Percentiles rank a stretch among this genome's conserved stretches.
Evolutionary conservation across 352 stramenopile species (phyloP).

Genomic region (Phytopythium litorale): DNA sequence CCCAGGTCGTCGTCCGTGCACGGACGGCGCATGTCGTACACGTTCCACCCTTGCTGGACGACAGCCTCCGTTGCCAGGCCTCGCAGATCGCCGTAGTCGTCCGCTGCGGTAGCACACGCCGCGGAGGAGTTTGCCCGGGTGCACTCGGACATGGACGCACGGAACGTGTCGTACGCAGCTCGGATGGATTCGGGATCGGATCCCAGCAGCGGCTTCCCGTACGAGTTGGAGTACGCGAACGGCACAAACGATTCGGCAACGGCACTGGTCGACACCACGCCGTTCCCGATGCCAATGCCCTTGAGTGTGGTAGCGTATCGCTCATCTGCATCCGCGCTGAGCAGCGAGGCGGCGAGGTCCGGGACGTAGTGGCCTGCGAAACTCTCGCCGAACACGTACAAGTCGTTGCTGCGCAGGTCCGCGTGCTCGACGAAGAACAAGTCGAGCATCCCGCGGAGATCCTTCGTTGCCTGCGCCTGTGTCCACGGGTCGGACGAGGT

Average conservation of each 20-base stretch:
- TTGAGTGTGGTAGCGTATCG: conserved; percentile 44
- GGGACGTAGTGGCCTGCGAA: conserved; percentile 96
- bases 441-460: conserved; percentile 52
- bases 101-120: conserved; percentile 21
- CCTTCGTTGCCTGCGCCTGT: conserved; percentile 30
- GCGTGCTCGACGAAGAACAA: conserved; percentile 47
- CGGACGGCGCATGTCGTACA: conserved; percentile 61
- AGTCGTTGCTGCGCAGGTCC: conserved; percentile 37
- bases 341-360: conserved; percentile 74
- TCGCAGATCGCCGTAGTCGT: conserved; percentile 14
- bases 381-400: conserved; percentile 95
- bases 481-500: conserved; percentile 31
- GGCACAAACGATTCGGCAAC: conserved; percentile 44
- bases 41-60: conserved; percentile 32
- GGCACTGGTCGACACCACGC: conserved; percentile 52
- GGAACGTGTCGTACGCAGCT: conserved; percentile 15
- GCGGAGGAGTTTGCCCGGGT: background rate
- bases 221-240: conserved; percentile 42
- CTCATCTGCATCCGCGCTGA: conserved; percentile 29
- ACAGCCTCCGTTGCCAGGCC: conserved; percentile 12
- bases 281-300: conserved; percentile 85
- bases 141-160: conserved; percentile 13
- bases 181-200: conserved; percentile 9
- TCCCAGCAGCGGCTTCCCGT: conserved; percentile 36
- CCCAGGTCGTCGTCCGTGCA: conserved; percentile 43